Base-by-base conservation (phyloP, 73 alveolate species). In the Urostyla sp. region DNA sequence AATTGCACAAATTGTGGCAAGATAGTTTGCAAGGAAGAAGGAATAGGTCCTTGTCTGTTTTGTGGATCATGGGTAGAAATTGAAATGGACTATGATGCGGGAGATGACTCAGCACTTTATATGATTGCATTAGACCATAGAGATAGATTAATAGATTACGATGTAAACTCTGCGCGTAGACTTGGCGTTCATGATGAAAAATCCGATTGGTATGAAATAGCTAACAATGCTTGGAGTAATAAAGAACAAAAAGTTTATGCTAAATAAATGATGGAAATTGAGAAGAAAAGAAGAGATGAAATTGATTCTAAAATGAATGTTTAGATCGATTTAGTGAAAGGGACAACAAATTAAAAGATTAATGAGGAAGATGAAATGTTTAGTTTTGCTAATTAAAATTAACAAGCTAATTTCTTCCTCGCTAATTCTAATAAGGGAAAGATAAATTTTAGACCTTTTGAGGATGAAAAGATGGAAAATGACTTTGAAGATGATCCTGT, bases 1-100 rank as follows among this genome's bases (percentile, higher is more conserved):
- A 95, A 87, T 74, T 95, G 99, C 54, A 50, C 87, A 11, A 84
- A 69, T 48, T 95, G 99, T 80, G 99, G 99, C 5, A 87, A 93
- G 52, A 90, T 95, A 1, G 90, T 92, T 44, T 94, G 99, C 56
- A 85, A 84, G 57, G 84, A 81, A 74, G 99, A 95, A 69, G 98
- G 98, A 4, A 98, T 90, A 63, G 96, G 97, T 44, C 93, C 94
- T 34, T 95, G 99, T 78, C 82, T 95, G 46, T 72, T 76, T 85
- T 95, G 98, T 74, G 99, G 98, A 52, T 89, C 88, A 7, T 90
- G 87, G 84, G 89, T 54, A 18, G 95, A 89, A 36, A 38, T 80
- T 13, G 72, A 83, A 44, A 81, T 88, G 27, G 38, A 76, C 35
- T 53, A 72, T 48, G 84, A 81, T 51, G 30, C 46, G 5, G 63